Conservation (phyloP, 2,329 filamentous ascomycete species). For the Aspergillus floridensis region DNA sequence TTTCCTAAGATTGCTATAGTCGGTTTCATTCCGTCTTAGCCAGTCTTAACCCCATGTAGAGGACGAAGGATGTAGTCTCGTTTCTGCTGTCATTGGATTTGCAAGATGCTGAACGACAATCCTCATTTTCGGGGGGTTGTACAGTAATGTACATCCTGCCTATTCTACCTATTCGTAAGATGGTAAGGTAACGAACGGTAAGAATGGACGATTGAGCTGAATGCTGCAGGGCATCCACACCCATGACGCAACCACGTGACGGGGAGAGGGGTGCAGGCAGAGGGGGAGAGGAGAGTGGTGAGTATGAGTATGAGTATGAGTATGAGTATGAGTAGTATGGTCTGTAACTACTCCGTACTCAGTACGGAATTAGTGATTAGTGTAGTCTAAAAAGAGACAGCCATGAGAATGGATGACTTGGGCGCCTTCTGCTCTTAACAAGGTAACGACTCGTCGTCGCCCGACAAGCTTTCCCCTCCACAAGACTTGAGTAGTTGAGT, state of each 20-base stretch:
- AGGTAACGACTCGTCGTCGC: slow-evolving; percentile 14
- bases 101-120: neutral
- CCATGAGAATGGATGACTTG: slow-evolving; percentile 19
- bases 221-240: slow-evolving; percentile 26
- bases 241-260: slow-evolving; percentile 40
- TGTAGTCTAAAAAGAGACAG: too few species aligned
- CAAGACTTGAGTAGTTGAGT: neutral
- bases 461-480: slow-evolving; percentile 21
- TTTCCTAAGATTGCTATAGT: neutral
- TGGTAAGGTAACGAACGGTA: neutral
- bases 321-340: too few species aligned
- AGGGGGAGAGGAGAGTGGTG: neutral
- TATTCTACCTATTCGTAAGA: neutral
- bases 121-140: neutral
- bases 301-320: too few species aligned
- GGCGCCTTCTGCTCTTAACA: slow-evolving; percentile 17
- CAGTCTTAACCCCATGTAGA: neutral
- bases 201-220: neutral
- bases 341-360: too few species aligned
- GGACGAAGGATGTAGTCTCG: too few species aligned
- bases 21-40: neutral
- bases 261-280: slow-evolving; percentile 1
- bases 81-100: too few species aligned
- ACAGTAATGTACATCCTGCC: too few species aligned
- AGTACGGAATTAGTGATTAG: too few species aligned